These are phyloP conservation scores for Pyrenochaeta sp. DNA, from an alignment of 2,329 filamentous ascomycete species.

Conservation along the genomic window DNA sequence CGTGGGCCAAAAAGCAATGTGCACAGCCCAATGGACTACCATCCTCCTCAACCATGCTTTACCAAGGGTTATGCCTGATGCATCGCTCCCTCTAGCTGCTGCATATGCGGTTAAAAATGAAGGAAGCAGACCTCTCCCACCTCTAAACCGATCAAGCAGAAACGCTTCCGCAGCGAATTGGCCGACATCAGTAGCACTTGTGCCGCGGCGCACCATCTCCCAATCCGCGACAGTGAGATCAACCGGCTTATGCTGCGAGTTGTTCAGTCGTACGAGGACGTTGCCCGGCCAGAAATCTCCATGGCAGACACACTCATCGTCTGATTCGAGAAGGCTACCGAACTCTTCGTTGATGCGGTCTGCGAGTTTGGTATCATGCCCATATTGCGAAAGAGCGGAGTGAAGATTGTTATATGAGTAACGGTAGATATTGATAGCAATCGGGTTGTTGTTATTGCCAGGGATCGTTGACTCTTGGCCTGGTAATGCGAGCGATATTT, in stretches of 20 bases:
- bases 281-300: conserved; percentile 54
- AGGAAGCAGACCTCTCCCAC: conserved; percentile 32
- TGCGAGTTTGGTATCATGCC: conserved; percentile 34
- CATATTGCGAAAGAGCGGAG: conserved; percentile 28
- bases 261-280: conserved; percentile 33
- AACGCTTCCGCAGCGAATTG: conserved; percentile 51
- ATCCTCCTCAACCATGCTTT: conserved; percentile 36
- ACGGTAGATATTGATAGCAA: conserved; percentile 39
- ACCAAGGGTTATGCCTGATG: conserved; percentile 5
- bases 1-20: conserved; percentile 48
- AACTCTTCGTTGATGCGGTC: conserved; percentile 37
- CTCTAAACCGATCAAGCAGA: conserved; percentile 47
- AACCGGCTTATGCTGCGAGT: background rate
- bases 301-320: conserved; percentile 48
- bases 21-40: conserved; percentile 47
- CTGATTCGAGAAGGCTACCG: conserved; percentile 33
- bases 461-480: background rate
- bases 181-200: conserved; percentile 47
- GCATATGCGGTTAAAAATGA: conserved; percentile 42
- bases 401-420: conserved; percentile 41
- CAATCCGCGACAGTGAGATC: conserved; percentile 48
- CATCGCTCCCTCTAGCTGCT: background rate
- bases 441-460: conserved; percentile 33
- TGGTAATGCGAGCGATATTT: conserved; percentile 18
- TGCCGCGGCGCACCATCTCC: conserved; percentile 47